phyloP scores from a whole-genome alignment of 345 rosid genomes.

The Dimocarpus longan region DNA sequence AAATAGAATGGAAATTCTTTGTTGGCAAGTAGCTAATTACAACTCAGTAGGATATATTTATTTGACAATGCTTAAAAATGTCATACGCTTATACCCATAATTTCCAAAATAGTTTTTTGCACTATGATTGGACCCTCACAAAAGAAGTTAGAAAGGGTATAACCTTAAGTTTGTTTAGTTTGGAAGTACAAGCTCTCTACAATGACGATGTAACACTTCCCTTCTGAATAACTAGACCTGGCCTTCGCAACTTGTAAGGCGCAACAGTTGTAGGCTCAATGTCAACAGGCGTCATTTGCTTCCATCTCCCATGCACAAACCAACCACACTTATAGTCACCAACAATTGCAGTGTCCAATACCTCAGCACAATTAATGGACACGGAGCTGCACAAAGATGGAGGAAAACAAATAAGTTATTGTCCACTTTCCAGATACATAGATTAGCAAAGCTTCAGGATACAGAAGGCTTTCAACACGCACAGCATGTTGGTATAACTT shows the following conservation, averaged over 20 bases:
- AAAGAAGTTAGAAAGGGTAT: too few species aligned
- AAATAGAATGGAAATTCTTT: too few species aligned
- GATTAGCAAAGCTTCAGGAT: not conserved
- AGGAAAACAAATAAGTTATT: constrained; percentile 10
- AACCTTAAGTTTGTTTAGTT: not conserved
- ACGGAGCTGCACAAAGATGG: constrained; percentile 55
- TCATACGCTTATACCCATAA: too few species aligned
- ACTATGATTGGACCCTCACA: too few species aligned
- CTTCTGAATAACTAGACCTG: constrained; percentile 86
- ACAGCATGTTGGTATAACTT: not conserved
- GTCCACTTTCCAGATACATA: not conserved
- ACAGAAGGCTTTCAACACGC: not conserved
- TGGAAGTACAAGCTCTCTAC: constrained; percentile 85
- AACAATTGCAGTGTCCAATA: constrained; percentile 83
- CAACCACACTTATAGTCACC: constrained; percentile 94
- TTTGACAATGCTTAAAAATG: too few species aligned
- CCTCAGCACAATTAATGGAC: constrained; percentile 86
- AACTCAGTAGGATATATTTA: too few species aligned
- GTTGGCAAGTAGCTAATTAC: too few species aligned
- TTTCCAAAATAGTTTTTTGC: too few species aligned
- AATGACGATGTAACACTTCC: constrained; percentile 93
- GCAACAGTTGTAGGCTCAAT: constrained; percentile 66
- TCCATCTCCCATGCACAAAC: constrained; percentile 87
- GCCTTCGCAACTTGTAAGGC: constrained; percentile 79
- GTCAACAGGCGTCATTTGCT: constrained; percentile 75